These are phyloP conservation scores for Inga laurina DNA, from an alignment of 306 rosid species.

Conservation along the genomic window DNA sequence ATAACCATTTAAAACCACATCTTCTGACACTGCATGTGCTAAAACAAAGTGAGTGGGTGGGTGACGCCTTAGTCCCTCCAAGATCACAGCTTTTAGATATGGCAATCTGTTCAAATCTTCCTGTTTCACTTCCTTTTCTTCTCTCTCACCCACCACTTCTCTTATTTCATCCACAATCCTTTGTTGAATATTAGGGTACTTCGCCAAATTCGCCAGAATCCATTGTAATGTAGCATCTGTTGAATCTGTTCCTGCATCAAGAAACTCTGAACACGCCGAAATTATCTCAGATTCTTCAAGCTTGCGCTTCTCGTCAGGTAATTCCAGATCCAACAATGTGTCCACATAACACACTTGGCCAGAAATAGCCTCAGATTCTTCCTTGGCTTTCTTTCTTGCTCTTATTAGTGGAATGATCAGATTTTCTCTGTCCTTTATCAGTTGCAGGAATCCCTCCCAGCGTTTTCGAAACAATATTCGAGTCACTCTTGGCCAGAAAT, in stretches of 20 bases:
- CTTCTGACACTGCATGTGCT: not conserved
- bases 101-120: slow-evolving; percentile 28
- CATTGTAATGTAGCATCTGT: slow-evolving; percentile 45
- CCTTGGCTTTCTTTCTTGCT: not conserved
- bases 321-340: slow-evolving; percentile 39
- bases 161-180: not conserved
- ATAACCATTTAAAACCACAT: not conserved
- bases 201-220: slow-evolving; percentile 56
- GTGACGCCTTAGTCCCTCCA: not conserved
- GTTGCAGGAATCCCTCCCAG: slow-evolving; percentile 13
- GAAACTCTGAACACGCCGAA: not conserved
- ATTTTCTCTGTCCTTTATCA: not conserved
- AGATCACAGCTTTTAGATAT: not conserved
- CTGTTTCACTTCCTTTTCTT: slow-evolving; percentile 26
- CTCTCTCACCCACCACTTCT: not conserved
- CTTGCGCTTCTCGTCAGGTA: slow-evolving; percentile 7
- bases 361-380: not conserved
- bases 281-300: not conserved
- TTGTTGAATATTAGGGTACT: slow-evolving; percentile 19
- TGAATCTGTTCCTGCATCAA: slow-evolving; percentile 35
- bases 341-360: slow-evolving; percentile 32
- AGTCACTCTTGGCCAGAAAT: slow-evolving; percentile 22
- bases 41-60: not conserved
- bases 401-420: not conserved
- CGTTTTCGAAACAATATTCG: slow-evolving; percentile 12